phyloP scores from a whole-genome alignment of 108 stramenopile genomes.

The Tribonema minus region DNA sequence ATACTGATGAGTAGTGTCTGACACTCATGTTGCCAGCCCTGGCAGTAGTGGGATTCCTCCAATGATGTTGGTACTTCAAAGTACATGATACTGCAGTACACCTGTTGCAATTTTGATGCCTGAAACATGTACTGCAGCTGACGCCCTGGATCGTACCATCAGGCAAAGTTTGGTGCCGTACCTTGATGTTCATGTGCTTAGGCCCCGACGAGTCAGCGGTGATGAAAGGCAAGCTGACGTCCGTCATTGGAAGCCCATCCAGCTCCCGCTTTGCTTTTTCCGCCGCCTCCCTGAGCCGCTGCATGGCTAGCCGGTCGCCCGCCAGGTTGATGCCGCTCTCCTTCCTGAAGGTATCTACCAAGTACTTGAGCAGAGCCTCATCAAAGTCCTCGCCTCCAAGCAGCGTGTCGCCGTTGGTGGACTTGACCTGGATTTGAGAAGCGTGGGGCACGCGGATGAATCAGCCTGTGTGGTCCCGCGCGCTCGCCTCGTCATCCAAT shows the following conservation, averaged over 20 bases:
- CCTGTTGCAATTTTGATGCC: too few species aligned
- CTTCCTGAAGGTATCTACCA: conserved; percentile 88
- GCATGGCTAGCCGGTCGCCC: conserved; percentile 93
- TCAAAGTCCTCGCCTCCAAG: conserved; percentile 99
- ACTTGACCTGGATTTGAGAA: too few species aligned
- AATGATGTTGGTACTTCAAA: too few species aligned
- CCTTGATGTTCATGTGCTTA: conserved; percentile 93
- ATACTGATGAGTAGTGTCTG: too few species aligned
- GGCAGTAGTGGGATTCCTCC: too few species aligned
- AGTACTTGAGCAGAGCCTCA: conserved; percentile 82
- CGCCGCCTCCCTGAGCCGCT: conserved; percentile 94
- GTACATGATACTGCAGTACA: too few species aligned
- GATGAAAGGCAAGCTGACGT: conserved; percentile 97
- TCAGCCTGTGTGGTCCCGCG: too few species aligned
- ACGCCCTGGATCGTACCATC: too few species aligned
- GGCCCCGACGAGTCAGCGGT: conserved; percentile 96
- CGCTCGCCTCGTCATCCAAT: too few species aligned
- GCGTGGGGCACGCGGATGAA: too few species aligned
- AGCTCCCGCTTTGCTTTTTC: conserved; percentile 93
- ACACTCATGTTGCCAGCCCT: too few species aligned
- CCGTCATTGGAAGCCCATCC: conserved; percentile 97
- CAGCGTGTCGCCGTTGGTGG: conserved; percentile 99
- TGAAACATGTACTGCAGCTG: too few species aligned
- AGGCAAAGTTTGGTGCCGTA: conserved; percentile 16
- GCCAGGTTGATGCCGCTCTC: conserved; percentile 87